A percentile compares a stretch with the other conserved stretches of the same genome.
These are phyloP conservation scores for Akebia trifoliata DNA, from an alignment of 164 flowering plant genomes.

Conservation along the genomic window DNA sequence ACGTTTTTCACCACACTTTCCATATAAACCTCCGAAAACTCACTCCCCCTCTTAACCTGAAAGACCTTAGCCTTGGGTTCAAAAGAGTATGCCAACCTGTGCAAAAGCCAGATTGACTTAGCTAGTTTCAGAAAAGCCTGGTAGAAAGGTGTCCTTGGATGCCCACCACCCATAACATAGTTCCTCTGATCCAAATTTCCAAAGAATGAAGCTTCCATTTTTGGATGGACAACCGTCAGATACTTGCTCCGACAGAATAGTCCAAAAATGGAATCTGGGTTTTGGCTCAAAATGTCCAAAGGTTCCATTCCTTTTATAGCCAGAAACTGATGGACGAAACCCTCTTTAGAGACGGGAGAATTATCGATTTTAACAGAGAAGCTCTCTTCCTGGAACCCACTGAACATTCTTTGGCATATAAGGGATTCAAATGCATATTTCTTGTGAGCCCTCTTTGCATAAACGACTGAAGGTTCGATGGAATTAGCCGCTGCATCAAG, in stretches of 20 bases:
- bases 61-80: slow-evolving; percentile 71
- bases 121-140: slow-evolving; percentile 86
- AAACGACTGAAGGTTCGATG: slow-evolving; percentile 63
- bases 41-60: slow-evolving; percentile 71
- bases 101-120: slow-evolving; percentile 86
- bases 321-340: slow-evolving; percentile 77
- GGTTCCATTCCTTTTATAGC: slow-evolving; percentile 75
- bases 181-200: slow-evolving; percentile 88
- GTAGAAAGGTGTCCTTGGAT: slow-evolving; percentile 95
- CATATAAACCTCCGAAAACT: slow-evolving; percentile 90
- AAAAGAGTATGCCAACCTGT: slow-evolving; percentile 71
- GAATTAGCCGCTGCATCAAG: slow-evolving; percentile 92
- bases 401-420: slow-evolving; percentile 84
- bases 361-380: slow-evolving; percentile 51
- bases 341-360: slow-evolving; percentile 35
- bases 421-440: slow-evolving; percentile 94
- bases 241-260: slow-evolving; percentile 81
- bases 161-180: slow-evolving; percentile 72
- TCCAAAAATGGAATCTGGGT: slow-evolving; percentile 75
- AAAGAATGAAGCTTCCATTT: slow-evolving; percentile 94
- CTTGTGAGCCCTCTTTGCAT: slow-evolving; percentile 92
- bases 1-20: slow-evolving; percentile 76
- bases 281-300: slow-evolving; percentile 67
- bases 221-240: slow-evolving; percentile 65
- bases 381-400: slow-evolving; percentile 73